These are phyloP conservation scores for Echria macrotheca DNA, from an alignment of 495 filamentous ascomycete genomes.

Conservation along the genomic window DNA sequence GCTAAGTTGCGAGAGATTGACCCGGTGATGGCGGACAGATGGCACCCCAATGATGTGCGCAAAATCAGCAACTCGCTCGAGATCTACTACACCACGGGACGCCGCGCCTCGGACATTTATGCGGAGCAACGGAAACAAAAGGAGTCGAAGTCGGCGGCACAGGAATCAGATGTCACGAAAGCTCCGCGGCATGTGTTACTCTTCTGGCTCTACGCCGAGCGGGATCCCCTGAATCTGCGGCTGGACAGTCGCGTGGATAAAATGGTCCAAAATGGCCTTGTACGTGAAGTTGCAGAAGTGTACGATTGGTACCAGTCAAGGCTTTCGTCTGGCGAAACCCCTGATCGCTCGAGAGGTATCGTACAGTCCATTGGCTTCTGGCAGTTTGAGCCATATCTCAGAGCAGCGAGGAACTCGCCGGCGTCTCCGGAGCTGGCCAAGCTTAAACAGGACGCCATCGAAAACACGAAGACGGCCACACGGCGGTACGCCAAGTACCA, in stretches of 20 bases:
- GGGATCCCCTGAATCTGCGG: conserved; percentile 58
- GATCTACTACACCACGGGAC: conserved; percentile 77
- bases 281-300: conserved; percentile 59
- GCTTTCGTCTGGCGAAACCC: conserved; percentile 40
- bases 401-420: conserved; percentile 38
- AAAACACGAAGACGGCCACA: conserved; percentile 67
- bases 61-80: conserved; percentile 88
- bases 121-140: conserved; percentile 56
- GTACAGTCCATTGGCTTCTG: conserved; percentile 97
- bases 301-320: conserved; percentile 47
- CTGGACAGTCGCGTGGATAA: conserved; percentile 71
- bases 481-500: conserved; percentile 84
- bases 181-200: conserved; percentile 63
- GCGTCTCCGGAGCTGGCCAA: conserved; percentile 31
- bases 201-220: conserved; percentile 80
- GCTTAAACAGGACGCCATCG: conserved; percentile 33
- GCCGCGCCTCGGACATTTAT: conserved; percentile 81
- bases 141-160: conserved; percentile 17
- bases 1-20: conserved; percentile 72
- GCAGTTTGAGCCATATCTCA: conserved; percentile 70
- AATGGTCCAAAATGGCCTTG: conserved; percentile 73
- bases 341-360: conserved; percentile 75
- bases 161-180: conserved; percentile 8
- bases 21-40: conserved; percentile 79
- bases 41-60: conserved; percentile 88